A percentile compares a stretch with the other conserved stretches of the same genome.
phyloP scores from a whole-genome alignment of 2,329 filamentous ascomycete genomes.

The Colletotrichum magnum region DNA sequence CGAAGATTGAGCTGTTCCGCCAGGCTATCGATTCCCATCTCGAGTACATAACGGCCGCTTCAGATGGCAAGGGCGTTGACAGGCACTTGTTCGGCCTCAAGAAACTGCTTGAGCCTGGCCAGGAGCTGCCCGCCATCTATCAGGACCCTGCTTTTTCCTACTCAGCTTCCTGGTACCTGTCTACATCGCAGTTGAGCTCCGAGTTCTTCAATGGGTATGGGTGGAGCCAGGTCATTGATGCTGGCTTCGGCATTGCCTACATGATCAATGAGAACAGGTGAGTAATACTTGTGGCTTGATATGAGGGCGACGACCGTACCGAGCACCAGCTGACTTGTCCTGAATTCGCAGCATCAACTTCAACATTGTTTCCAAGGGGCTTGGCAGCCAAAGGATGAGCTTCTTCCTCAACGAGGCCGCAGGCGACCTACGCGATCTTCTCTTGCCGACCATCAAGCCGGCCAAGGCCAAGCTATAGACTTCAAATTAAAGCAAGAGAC shows the following conservation, averaged over 20 bases:
- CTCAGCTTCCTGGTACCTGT: slow-evolving; percentile 90
- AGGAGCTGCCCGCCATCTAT: slow-evolving; percentile 87
- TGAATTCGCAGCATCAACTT: slow-evolving; percentile 82
- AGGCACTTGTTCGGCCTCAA: slow-evolving; percentile 97
- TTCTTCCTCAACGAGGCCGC: slow-evolving; percentile 97
- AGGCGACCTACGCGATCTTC: slow-evolving; percentile 87
- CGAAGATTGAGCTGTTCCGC: slow-evolving; percentile 82
- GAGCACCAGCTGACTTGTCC: slow-evolving; percentile 27
- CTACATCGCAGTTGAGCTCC: slow-evolving; percentile 88
- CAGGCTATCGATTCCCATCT: slow-evolving; percentile 86
- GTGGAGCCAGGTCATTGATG: slow-evolving; percentile 97
- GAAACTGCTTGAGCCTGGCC: slow-evolving; percentile 85
- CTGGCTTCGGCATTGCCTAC: slow-evolving; percentile 97
- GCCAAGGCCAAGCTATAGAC: slow-evolving; percentile 89
- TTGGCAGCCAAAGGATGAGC: slow-evolving; percentile 93
- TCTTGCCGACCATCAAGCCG: slow-evolving; percentile 83
- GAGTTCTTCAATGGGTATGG: slow-evolving; percentile 99
- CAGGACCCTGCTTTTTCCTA: slow-evolving; percentile 89
- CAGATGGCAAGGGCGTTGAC: slow-evolving; percentile 94
- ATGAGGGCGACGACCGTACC: background rate
- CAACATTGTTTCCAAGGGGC: slow-evolving; percentile 94
- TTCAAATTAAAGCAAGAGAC: background rate
- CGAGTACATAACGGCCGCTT: slow-evolving; percentile 91
- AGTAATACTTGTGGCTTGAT: slow-evolving; percentile 45
- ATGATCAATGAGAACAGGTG: slow-evolving; percentile 99